Conservation (phyloP, 371 early-diverging fungal genomes). For the Coemansia sp. region DNA sequence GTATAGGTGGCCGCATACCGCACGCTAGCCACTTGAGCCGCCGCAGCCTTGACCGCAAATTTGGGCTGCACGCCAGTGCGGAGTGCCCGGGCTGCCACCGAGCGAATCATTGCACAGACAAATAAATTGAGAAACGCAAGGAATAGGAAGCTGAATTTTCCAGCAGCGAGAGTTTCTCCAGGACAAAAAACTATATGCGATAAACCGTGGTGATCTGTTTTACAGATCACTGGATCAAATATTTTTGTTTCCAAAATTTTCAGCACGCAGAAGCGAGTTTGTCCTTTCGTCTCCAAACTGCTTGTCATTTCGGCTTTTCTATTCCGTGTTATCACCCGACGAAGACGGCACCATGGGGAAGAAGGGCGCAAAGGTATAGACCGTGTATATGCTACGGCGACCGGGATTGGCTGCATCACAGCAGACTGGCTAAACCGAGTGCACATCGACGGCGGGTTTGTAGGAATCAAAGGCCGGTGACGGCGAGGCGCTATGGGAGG, state of each 20-base stretch:
- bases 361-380: constrained; percentile 7
- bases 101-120: constrained; percentile 7
- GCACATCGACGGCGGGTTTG: no score
- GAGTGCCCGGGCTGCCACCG: background rate
- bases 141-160: background rate
- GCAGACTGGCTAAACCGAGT: no score
- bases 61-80: background rate
- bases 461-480: background rate
- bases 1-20: constrained; percentile 30
- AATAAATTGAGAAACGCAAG: background rate
- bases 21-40: background rate
- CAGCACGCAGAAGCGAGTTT: no score
- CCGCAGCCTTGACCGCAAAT: background rate
- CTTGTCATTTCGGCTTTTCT: background rate
- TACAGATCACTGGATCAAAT: background rate
- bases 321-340: no score
- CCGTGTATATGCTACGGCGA: background rate
- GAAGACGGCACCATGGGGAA: constrained; percentile 5
- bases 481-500: constrained; percentile 47
- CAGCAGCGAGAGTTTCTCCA: background rate
- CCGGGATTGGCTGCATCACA: no score
- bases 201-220: background rate
- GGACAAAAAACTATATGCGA: background rate
- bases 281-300: no score
- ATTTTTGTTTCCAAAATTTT: constrained; percentile 4